These are phyloP conservation scores for Globisporangium camurandrum DNA, from an alignment of 352 stramenopile species.

Conservation along the genomic window DNA sequence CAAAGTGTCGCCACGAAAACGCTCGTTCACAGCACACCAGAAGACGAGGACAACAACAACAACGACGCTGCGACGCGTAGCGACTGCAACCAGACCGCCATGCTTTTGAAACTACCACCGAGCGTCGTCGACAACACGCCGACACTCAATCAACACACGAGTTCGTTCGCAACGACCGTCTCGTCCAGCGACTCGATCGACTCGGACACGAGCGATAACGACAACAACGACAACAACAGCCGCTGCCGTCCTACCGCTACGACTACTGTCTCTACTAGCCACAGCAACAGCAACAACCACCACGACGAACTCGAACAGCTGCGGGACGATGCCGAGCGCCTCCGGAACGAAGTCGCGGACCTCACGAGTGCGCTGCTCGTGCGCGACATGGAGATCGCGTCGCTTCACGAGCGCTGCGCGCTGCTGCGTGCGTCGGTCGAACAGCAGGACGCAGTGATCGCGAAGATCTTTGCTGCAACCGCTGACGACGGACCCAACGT, in stretches of 20 bases:
- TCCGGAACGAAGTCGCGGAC: conserved; percentile 50
- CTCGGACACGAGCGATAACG: neutral
- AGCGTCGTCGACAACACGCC: no score
- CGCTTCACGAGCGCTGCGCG: conserved; percentile 56
- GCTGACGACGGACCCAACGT: conserved; percentile 12
- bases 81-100: no score
- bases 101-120: no score
- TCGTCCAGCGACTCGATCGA: conserved; percentile 16
- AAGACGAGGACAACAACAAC: no score
- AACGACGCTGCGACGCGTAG: no score
- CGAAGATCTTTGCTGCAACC: conserved; percentile 58
- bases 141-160: no score
- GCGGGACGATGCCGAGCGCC: conserved; percentile 29
- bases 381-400: conserved; percentile 64
- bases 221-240: conserved; percentile 9
- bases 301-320: conserved; percentile 22
- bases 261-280: conserved; percentile 22
- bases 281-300: conserved; percentile 4
- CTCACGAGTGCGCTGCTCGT: conserved; percentile 61
- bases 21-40: no score
- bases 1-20: no score
- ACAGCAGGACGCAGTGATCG: conserved; percentile 72
- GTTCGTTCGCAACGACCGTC: conserved; percentile 9
- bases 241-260: neutral
- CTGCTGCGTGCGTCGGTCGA: conserved; percentile 52